Base-by-base conservation (phyloP, 1,284 basidiomycete species). In the Meripilus lineatus region DNA sequence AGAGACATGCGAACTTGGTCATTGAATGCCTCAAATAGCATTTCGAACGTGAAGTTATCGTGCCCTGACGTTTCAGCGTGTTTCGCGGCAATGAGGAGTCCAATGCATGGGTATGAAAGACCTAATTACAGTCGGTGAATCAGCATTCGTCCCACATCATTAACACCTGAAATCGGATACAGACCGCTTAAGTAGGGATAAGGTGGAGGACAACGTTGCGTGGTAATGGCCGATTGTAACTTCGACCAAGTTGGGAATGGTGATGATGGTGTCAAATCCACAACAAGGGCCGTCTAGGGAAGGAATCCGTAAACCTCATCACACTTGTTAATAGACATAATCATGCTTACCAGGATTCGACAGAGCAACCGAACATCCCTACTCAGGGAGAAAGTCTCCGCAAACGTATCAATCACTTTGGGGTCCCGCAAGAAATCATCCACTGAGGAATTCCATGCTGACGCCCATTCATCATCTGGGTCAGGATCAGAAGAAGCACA, bases 11-110 rank as follows among this genome's bases (percentile, higher is more conserved):
- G 78, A 15, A 85, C 70, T 61, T 88, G 84, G 46, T 75, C 74
- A 24, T 74, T 72, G 59, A 88, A 85, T 15, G 69, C 66, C 38
- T 86, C 81, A 49, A 81, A 68, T 3, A 91, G 69, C 81, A 89
- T 85, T 58, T 89, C 87, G 57, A 90, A 91, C 2, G 81, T 90
- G 58, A 89, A 75, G 5, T 59, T 58, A 20, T 80, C 72, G 48
- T 89, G 84, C 1, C 88, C 88, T 10, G 73, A 71, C 2, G 76
- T 79, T 30, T 77, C 67, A 6, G 72, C 68, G 53, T 89, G 88
- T 47, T 74, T 65, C 1, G 78, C 74, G 20, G 88, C 82, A 39
- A 90, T 79, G 28, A 90, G 71, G 21, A 91, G 69, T 57, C 84
- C 86, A n/a, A 88, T 62, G 0, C 74, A 70, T 8, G 88, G 84